phyloP scores from a whole-genome alignment of 306 rosid genomes.

The Sicyos baderoa region DNA sequence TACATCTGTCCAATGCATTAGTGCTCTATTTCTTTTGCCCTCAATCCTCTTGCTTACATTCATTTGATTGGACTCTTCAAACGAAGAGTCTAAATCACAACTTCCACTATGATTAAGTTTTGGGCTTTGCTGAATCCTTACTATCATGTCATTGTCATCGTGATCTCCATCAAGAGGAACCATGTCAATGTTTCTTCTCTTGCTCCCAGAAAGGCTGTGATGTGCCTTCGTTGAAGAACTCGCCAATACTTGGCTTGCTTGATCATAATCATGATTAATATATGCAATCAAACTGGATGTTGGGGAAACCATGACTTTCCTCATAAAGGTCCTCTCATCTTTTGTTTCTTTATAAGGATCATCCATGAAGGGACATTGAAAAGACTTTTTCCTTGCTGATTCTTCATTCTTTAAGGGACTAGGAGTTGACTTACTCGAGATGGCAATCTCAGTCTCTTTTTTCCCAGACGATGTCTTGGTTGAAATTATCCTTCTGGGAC shows the following conservation, averaged over 20 bases:
- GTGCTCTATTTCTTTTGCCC: slow-evolving; percentile 25
- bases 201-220: slow-evolving; percentile 42
- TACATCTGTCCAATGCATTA: slow-evolving; percentile 57
- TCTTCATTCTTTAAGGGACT: slow-evolving; percentile 25
- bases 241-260: slow-evolving; percentile 25
- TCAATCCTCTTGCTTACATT: slow-evolving; percentile 34
- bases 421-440: slow-evolving; percentile 22
- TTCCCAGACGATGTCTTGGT: slow-evolving; percentile 21
- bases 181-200: slow-evolving; percentile 39
- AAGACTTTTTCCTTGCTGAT: slow-evolving; percentile 25
- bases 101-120: slow-evolving; percentile 32
- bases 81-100: slow-evolving; percentile 24
- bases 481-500: slow-evolving; percentile 31
- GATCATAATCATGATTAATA: slow-evolving; percentile 25
- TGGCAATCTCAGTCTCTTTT: slow-evolving; percentile 16
- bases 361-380: slow-evolving; percentile 26
- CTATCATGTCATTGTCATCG: slow-evolving; percentile 24
- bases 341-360: slow-evolving; percentile 27
- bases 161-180: slow-evolving; percentile 29
- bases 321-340: neutral
- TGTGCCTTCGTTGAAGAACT: slow-evolving; percentile 29
- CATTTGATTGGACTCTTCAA: slow-evolving; percentile 24
- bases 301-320: slow-evolving; percentile 20
- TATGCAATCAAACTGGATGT: slow-evolving; percentile 25
- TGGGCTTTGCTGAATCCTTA: slow-evolving; percentile 30